Evolutionary conservation across 164 flowering plant species (phyloP).

Genomic region (Buxus sempervirens): DNA sequence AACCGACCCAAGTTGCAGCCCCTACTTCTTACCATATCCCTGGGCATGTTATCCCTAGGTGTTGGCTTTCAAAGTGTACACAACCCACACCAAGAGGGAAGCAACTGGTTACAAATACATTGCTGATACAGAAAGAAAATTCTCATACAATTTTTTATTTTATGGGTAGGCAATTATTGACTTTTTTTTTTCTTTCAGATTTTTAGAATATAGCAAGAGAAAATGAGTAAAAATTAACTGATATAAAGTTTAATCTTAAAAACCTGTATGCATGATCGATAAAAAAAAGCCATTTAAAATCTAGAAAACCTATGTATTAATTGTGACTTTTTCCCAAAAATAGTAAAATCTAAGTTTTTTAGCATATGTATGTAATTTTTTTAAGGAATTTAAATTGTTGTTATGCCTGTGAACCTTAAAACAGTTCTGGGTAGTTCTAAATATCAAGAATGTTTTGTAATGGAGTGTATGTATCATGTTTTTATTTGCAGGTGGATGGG

Average conservation of each 20-base stretch:
- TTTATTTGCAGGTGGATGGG: slow-evolving; percentile 26
- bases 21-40: background rate
- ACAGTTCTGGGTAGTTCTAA: background rate
- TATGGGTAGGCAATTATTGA: background rate
- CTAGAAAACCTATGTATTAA: background rate
- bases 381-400: too few relatives aligned
- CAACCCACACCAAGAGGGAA: background rate
- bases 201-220: too few relatives aligned
- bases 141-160: background rate
- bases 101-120: background rate
- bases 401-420: too few relatives aligned
- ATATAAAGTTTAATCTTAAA: too few relatives aligned
- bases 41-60: background rate
- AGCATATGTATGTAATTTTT: too few relatives aligned
- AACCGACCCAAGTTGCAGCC: too few relatives aligned
- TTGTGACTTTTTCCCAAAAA: background rate
- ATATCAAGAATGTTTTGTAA: background rate
- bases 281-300: background rate
- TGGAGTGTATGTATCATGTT: slow-evolving; percentile 1
- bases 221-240: background rate
- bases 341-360: too few relatives aligned
- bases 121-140: background rate
- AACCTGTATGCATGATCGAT: too few relatives aligned
- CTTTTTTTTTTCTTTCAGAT: too few relatives aligned
- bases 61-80: background rate